A percentile compares a stretch with the other conserved stretches of the same genome.
Evolutionary conservation across 257 asterid genomes (phyloP).

Genomic region (Solanum pennellii): DNA sequence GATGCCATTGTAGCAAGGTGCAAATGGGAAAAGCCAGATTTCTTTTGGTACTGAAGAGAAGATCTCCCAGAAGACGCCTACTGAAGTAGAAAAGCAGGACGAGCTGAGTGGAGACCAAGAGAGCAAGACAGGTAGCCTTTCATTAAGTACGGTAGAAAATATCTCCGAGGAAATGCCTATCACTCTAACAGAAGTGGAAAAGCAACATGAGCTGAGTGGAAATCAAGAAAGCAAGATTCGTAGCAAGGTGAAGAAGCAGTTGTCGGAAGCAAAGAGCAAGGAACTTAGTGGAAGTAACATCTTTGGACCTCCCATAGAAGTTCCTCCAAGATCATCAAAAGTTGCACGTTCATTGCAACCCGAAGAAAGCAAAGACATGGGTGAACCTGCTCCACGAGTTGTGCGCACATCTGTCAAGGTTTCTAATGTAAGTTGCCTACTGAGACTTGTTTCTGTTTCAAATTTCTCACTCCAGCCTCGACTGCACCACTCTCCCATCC

Average conservation of each 20-base stretch:
- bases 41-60: slow-evolving; percentile 72
- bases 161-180: slow-evolving; percentile 73
- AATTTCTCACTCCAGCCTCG: neutral
- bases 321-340: slow-evolving; percentile 45
- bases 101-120: slow-evolving; percentile 73
- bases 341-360: slow-evolving; percentile 34
- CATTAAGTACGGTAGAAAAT: slow-evolving; percentile 62
- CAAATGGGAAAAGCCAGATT: slow-evolving; percentile 81
- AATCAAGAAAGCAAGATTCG: slow-evolving; percentile 50
- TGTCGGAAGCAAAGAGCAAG: slow-evolving; percentile 66
- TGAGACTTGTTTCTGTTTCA: neutral
- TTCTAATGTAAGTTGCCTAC: slow-evolving; percentile 61
- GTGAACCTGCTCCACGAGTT: slow-evolving; percentile 63
- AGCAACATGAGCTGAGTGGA: slow-evolving; percentile 81
- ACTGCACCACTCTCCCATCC: neutral
- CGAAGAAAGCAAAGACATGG: slow-evolving; percentile 49
- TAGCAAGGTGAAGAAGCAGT: slow-evolving; percentile 43
- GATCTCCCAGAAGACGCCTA: slow-evolving; percentile 69
- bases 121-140: slow-evolving; percentile 38
- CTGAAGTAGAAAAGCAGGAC: slow-evolving; percentile 83
- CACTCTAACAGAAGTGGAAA: slow-evolving; percentile 64
- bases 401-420: slow-evolving; percentile 84
- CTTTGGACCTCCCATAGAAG: slow-evolving; percentile 83
- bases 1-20: slow-evolving; percentile 49
- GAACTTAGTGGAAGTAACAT: slow-evolving; percentile 87